Conservation (phyloP, 495 filamentous ascomycete species). For the Aspergillus taichungensis region DNA sequence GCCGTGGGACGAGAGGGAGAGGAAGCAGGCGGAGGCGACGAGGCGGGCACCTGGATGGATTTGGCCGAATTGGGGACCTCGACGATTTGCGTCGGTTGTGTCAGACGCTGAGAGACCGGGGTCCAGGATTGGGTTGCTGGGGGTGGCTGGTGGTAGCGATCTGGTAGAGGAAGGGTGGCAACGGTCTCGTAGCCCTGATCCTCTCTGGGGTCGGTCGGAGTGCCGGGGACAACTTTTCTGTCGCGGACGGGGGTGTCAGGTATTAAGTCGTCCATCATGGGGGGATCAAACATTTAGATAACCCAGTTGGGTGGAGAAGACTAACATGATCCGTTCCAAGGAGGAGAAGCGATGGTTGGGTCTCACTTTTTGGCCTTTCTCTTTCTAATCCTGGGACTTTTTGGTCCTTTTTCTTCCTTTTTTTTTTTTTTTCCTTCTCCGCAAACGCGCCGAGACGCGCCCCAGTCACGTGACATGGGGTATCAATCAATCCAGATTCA, state of each 20-base stretch:
- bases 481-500: too few species aligned
- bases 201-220: conserved; percentile 16
- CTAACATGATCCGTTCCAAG: too few species aligned
- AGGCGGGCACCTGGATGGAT: conserved; percentile 67
- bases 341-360: too few species aligned
- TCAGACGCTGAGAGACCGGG: conserved; percentile 37
- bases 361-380: too few species aligned
- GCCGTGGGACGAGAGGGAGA: conserved; percentile 34
- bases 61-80: conserved; percentile 21
- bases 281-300: not conserved
- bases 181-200: conserved; percentile 47
- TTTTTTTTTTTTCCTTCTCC: not conserved
- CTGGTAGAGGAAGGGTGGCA: conserved; percentile 47
- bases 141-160: conserved; percentile 4
- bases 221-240: conserved; percentile 33
- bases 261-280: conserved; percentile 33
- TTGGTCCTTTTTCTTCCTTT: not conserved
- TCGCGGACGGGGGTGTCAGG: conserved; percentile 41
- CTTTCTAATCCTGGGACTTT: too few species aligned
- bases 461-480: not conserved
- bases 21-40: conserved; percentile 56
- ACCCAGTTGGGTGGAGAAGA: too few species aligned
- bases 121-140: conserved; percentile 23
- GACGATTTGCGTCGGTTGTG: conserved; percentile 68
- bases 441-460: not conserved